phyloP scores from a whole-genome alignment of 164 flowering plant genomes.

The Stephania yunnanensis region DNA sequence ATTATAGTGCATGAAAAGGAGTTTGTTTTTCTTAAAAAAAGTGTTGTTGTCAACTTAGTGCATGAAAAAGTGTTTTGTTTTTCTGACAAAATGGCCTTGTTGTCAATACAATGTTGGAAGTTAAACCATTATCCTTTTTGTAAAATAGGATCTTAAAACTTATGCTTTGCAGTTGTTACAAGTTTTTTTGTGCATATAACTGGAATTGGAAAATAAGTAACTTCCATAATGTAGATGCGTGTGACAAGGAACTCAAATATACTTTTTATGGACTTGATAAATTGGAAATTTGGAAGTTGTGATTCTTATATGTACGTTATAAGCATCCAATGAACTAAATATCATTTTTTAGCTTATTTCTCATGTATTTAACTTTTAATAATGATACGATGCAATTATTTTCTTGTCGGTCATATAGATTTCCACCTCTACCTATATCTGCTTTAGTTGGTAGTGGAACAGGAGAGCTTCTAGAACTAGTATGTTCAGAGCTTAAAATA shows the following conservation, averaged over 20 bases:
- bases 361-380: not conserved
- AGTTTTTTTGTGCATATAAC: too few species aligned
- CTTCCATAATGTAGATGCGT: not conserved
- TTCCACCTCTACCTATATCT: slow-evolving; percentile 79
- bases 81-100: too few species aligned
- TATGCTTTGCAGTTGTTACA: too few species aligned
- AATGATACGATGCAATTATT: not conserved
- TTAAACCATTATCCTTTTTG: too few species aligned
- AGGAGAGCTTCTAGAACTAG: slow-evolving; percentile 91
- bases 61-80: too few species aligned
- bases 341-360: not conserved
- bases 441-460: slow-evolving; percentile 96
- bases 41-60: not conserved
- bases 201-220: not conserved
- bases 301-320: not conserved
- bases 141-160: too few species aligned
- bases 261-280: not conserved
- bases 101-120: too few species aligned
- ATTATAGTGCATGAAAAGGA: too few species aligned
- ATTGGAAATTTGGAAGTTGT: not conserved
- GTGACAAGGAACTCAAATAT: not conserved
- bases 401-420: slow-evolving; percentile 39
- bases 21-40: not conserved
- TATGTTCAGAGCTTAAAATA: slow-evolving; percentile 61
- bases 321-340: not conserved